phyloP scores from a whole-genome alignment of 768 basidiomycete species.

The Lentinula raphanica region DNA sequence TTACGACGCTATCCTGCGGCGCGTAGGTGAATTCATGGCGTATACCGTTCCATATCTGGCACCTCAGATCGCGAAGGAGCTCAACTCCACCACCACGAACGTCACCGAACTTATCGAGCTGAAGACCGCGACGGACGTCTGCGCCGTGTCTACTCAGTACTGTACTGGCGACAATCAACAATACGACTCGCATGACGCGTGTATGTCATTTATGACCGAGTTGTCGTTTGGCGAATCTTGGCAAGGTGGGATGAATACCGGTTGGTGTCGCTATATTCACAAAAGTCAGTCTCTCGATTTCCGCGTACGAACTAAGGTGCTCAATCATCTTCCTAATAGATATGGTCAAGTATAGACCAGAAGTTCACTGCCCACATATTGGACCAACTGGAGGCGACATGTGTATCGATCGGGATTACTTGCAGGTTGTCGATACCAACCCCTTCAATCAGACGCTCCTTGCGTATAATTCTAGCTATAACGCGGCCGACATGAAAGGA shows the following conservation, averaged over 20 bases:
- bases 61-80: constrained; percentile 6
- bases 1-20: constrained; percentile 7
- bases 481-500: neutral
- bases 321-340: neutral
- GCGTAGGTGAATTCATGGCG: neutral
- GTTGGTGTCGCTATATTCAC: constrained; percentile 5
- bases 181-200: constrained; percentile 5
- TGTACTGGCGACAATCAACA: constrained; percentile 8
- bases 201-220: neutral
- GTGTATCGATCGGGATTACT: constrained; percentile 5
- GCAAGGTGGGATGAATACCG: constrained; percentile 7
- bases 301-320: no score
- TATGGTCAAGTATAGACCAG: constrained; percentile 8
- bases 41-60: constrained; percentile 4
- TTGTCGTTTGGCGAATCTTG: constrained; percentile 7
- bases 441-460: constrained; percentile 1
- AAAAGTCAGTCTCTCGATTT: neutral
- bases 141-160: constrained; percentile 6
- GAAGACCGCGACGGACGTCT: constrained; percentile 7
- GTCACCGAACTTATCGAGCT: constrained; percentile 1
- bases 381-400: constrained; percentile 10
- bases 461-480: constrained; percentile 3
- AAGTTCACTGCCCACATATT: constrained; percentile 10
- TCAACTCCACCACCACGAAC: neutral
- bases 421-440: neutral